Base-by-base conservation (phyloP, 768 basidiomycete genomes). In the Boletus rufocinnamomeus region DNA sequence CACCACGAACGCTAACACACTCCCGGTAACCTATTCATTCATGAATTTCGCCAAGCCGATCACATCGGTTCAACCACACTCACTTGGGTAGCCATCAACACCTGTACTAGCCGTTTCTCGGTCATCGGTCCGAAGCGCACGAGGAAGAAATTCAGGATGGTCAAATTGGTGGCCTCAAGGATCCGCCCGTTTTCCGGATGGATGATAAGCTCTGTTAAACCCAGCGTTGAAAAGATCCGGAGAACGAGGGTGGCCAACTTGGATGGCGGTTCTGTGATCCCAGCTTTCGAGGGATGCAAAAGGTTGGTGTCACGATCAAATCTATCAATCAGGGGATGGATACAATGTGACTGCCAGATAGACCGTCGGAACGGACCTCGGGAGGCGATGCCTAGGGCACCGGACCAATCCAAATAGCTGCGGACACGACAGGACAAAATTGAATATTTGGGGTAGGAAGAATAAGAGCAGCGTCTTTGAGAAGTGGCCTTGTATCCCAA, bases 371-470 rank as follows among this genome's bases (percentile, higher is more conserved):
- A 69, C 84, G 63, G 68, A 95, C 92, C 84, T 84, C 54, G 97
- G 97, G 21, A 99, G 82, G 52, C 97, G 85, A 75, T 99, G 97
- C 50, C 97, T 80, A 6, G 97, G 97, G 70, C 95, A 98, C 0
- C 91, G 88, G 16, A 99, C 91, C 19, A 99, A 75, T 1, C 93
- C 92, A 68, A 98, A 98, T 3, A 99, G 76, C 69, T 99, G 97
- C 13, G 97, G 97, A 64, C 89, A 91, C 14, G 94, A 96, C 40
- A 98, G 79, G 50, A 98, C 54, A 70, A 99, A 99, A 73, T 99
- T 99, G 84, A 98, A 95, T 61, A 97, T 89, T 72, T 99, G 97
- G 5, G 97, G 97, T 49, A 99, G 82, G 78, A 98, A 98, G 80
- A 99, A 98, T 27, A 98, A 77, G 57, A 98, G 81, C 10, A 99